These are phyloP conservation scores for Tetrahymena thermophila DNA, from an alignment of 73 alveolate genomes.

Conservation along the genomic window DNA sequence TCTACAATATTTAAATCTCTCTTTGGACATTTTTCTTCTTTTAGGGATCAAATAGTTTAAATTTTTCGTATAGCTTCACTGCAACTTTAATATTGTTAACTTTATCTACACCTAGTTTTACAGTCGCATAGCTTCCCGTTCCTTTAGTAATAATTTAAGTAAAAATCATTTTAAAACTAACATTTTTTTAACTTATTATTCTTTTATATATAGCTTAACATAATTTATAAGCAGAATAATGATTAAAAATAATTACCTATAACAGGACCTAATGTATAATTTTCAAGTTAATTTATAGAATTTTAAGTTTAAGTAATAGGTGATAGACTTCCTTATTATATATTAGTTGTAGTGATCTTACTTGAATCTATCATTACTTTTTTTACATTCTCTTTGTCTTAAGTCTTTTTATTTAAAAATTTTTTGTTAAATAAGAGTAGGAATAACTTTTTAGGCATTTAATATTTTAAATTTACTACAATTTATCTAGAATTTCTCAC, in stretches of 20 bases:
- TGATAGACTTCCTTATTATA: neutral
- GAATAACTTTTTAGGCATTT: neutral
- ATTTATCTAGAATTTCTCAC: neutral
- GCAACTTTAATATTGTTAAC: conserved; percentile 48
- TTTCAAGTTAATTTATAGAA: neutral
- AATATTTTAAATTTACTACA: neutral
- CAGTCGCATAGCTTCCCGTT: conserved; percentile 62
- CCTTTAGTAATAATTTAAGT: conserved; percentile 3
- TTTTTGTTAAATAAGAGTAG: neutral
- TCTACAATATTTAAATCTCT: conserved; percentile 46
- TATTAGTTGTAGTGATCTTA: neutral
- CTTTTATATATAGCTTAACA: too few species aligned
- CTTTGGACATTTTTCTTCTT: conserved; percentile 41
- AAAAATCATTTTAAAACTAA: neutral
- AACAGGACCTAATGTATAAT: neutral
- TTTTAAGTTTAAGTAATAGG: neutral
- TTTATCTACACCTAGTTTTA: conserved; percentile 28
- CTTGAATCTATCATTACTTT: neutral
- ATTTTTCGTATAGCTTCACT: conserved; percentile 50
- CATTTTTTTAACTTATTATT: too few species aligned
- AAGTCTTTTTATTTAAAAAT: neutral
- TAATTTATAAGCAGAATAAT: neutral
- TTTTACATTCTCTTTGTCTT: neutral
- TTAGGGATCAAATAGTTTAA: conserved; percentile 43
- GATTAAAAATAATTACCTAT: neutral